Evolutionary conservation across 768 basidiomycete genomes (phyloP).

Genomic region (Sarcodon sp.): DNA sequence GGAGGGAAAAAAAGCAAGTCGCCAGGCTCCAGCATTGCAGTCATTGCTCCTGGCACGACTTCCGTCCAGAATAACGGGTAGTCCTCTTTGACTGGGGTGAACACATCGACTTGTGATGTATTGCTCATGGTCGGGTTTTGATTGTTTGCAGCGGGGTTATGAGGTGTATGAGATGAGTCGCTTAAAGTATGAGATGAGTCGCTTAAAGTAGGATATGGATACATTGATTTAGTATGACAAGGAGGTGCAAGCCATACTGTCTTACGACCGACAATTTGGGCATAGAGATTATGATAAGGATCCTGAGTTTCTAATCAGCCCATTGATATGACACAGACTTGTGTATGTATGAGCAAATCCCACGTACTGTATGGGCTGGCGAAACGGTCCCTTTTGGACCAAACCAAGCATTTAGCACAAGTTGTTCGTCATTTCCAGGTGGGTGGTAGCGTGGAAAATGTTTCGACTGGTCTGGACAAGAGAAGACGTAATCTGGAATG

Average conservation of each 20-base stretch:
- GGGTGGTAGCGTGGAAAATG: slow-evolving; percentile 42
- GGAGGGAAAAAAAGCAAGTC: slow-evolving; percentile 86
- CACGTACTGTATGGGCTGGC: slow-evolving; percentile 79
- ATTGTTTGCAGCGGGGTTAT: slow-evolving; percentile 25
- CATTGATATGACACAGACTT: background rate
- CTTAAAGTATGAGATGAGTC: slow-evolving; percentile 19
- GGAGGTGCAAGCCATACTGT: slow-evolving; percentile 90
- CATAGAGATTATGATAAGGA: slow-evolving; percentile 86
- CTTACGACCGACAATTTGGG: slow-evolving; percentile 82
- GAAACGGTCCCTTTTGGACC: slow-evolving; percentile 71
- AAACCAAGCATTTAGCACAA: slow-evolving; percentile 71
- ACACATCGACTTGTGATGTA: slow-evolving; percentile 77
- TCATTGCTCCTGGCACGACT: slow-evolving; percentile 48
- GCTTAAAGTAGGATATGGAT: slow-evolving; percentile 25
- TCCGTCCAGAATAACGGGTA: slow-evolving; percentile 42
- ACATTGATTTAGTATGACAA: slow-evolving; percentile 39
- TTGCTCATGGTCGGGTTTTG: slow-evolving; percentile 50
- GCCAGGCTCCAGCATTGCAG: slow-evolving; percentile 59
- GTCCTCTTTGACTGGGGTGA: slow-evolving; percentile 18
- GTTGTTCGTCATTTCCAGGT: slow-evolving; percentile 51
- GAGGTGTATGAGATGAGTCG: slow-evolving; percentile 6
- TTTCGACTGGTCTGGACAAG: slow-evolving; percentile 31
- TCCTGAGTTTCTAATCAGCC: slow-evolving; percentile 38
- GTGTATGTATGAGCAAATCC: slow-evolving; percentile 3
- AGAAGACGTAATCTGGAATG: slow-evolving; percentile 85